Evolutionary conservation across 495 filamentous ascomycete genomes (phyloP), one percentile per base, ranked within the genome.

Genomic region (Annulohypoxylon maeteangense): DNA sequence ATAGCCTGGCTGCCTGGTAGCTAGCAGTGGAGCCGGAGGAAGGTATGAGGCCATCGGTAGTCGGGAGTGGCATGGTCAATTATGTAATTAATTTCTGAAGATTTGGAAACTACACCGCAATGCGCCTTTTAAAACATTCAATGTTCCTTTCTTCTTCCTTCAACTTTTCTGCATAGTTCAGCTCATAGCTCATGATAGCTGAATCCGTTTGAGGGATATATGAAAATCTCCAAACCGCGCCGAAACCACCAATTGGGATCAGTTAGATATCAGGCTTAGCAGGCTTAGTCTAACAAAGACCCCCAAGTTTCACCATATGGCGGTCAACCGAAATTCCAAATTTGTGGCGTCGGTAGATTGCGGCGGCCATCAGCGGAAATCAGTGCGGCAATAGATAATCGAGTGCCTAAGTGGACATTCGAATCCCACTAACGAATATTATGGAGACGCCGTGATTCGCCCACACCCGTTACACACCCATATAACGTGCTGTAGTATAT

Each of bases 371-470:
- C 11, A 29, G 22, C 10, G 23, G 4, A 11, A 27, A 27, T 2
- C 22, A 51, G 3, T 40, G 34, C 54, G 54, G 54, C 20, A 57
- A 57, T 38, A 57, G 57, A 61, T 61, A 61, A 61, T 47, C 40
- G 23, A 32, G 53, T 16, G n/a, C 4, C 12, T 29, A 29, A 38
- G 34, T 31, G 44, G 53, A 56, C 29, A 23, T 34, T 29, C 23
- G 12, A 50, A 59, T 48, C 31, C n/a, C 11, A 54, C 29, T 11
- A 18, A 47, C 18, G 3, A 29, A 16, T 11, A n/a, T 40, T 29
- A 27, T 54, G 64, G 64, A 23, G 38, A 67, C 29, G 59, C 70
- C 70, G 70, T 72, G 70, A 72, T 72, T 72, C 65, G 65, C 47
- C 36, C 44, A 23, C 31, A 50, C 20, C 45, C 22, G 27, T 25